Conservation (phyloP, 73 alveolate genomes). For the Paramecium primaurelia region DNA sequence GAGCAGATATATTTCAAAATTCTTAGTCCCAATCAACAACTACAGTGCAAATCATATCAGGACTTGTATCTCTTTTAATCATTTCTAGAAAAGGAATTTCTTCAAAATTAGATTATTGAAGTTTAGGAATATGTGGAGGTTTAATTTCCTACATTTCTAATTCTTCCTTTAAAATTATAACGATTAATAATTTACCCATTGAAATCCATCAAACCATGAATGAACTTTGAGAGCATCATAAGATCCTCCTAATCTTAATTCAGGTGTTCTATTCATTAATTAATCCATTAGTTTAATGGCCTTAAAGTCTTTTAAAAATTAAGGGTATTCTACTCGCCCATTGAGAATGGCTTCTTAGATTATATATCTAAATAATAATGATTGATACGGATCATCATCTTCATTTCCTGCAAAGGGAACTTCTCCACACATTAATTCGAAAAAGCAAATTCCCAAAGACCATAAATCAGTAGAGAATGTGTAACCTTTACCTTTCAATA, state of each 20-base stretch:
- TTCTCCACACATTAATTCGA: conserved; percentile 79
- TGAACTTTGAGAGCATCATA: conserved; percentile 62
- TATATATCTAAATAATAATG: conserved; percentile 44
- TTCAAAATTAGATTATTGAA: background rate
- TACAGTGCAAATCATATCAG: conserved; percentile 29
- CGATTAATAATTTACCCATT: background rate
- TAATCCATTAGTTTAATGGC: conserved; percentile 59
- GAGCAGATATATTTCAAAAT: conserved; percentile 34
- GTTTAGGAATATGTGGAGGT: conserved; percentile 55
- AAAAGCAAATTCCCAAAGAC: conserved; percentile 69
- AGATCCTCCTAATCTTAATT: conserved; percentile 56
- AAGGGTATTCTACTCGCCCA: conserved; percentile 29
- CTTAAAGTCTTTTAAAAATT: conserved; percentile 50
- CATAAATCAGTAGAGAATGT: conserved; percentile 61
- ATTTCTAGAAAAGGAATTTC: background rate
- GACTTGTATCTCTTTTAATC: conserved; percentile 24
- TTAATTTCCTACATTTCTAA: conserved; percentile 42
- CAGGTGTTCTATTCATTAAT: conserved; percentile 43
- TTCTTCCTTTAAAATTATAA: background rate
- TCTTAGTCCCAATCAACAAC: conserved; percentile 58
- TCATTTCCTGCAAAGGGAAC: conserved; percentile 77
- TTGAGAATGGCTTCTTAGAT: conserved; percentile 66
- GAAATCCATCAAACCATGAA: conserved; percentile 59
- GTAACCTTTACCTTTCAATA: conserved; percentile 64
- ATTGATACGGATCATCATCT: conserved; percentile 58